These are phyloP conservation scores for Acorus gramineus DNA, from an alignment of 106 monocot species.

Conservation along the genomic window DNA sequence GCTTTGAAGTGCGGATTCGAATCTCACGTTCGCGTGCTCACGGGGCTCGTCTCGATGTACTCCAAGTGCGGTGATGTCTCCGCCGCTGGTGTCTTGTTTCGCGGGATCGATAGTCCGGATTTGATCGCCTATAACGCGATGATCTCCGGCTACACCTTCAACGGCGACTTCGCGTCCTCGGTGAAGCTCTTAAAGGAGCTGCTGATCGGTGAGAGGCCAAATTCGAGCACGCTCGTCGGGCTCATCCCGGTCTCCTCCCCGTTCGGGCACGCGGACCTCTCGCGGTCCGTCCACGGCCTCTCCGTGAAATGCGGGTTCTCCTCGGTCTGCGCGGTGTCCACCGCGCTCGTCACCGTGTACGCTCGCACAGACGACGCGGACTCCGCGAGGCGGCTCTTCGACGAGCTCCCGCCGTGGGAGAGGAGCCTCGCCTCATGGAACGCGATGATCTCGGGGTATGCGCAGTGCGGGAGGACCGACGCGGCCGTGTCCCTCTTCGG, in stretches of 20 bases:
- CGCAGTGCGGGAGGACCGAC: constrained; percentile 69
- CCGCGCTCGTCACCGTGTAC: constrained; percentile 65
- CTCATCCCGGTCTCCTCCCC: constrained; percentile 56
- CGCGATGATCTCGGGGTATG: constrained; percentile 74
- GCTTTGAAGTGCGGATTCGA: constrained; percentile 30
- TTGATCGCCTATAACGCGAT: constrained; percentile 56
- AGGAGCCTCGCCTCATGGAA: constrained; percentile 73
- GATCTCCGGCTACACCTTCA: constrained; percentile 57
- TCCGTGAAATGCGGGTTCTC: constrained; percentile 37
- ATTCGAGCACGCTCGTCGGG: constrained; percentile 61
- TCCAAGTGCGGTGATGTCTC: constrained; percentile 46
- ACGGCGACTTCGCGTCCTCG: constrained; percentile 21
- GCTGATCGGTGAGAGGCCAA: constrained; percentile 17
- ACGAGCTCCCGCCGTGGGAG: constrained; percentile 28
- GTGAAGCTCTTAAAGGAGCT: constrained; percentile 45
- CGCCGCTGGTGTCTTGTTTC: constrained; percentile 28
- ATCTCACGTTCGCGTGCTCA: constrained; percentile 28
- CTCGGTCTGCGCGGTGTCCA: constrained; percentile 31
- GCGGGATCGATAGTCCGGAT: constrained; percentile 23
- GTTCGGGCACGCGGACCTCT: constrained; percentile 37
- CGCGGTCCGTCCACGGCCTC: constrained; percentile 40
- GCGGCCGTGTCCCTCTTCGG: constrained; percentile 52
- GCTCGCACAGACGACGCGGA: constrained; percentile 51
- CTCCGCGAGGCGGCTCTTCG: constrained; percentile 37
- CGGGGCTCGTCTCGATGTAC: constrained; percentile 71